Evolutionary conservation across 2,329 filamentous ascomycete species (phyloP).

Genomic region (Diplodia sapinea): DNA sequence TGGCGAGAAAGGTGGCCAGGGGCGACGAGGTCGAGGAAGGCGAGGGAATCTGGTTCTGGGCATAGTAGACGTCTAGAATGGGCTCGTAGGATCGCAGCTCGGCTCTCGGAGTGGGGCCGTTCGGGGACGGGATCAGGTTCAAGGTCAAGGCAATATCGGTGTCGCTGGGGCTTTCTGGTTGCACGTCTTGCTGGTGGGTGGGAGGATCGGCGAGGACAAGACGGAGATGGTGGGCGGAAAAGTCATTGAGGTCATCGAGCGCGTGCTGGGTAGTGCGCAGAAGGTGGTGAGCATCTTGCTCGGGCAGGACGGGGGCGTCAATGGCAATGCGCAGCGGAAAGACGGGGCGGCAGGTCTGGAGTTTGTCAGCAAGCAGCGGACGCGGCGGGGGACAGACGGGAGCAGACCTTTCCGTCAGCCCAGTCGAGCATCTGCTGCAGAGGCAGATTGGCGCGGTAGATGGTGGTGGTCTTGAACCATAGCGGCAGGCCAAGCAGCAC

Average conservation of each 20-base stretch:
- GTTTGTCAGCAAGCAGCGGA: constrained; percentile 31
- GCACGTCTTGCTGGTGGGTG: background rate
- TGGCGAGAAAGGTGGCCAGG: constrained; percentile 78
- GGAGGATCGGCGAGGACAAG: constrained; percentile 61
- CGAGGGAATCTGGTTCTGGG: constrained; percentile 70
- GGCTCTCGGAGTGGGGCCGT: constrained; percentile 59
- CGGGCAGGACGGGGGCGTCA: constrained; percentile 69
- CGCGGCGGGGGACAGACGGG: background rate
- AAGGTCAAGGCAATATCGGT: constrained; percentile 70
- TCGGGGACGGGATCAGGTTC: constrained; percentile 68
- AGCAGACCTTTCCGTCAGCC: constrained; percentile 81
- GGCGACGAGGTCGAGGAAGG: constrained; percentile 72
- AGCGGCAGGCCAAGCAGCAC: constrained; percentile 83
- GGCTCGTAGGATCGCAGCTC: constrained; percentile 72
- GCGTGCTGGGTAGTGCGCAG: constrained; percentile 82
- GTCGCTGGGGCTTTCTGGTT: constrained; percentile 40
- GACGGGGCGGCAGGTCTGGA: constrained; percentile 77
- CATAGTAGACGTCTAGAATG: constrained; percentile 78
- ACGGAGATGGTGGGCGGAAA: constrained; percentile 81
- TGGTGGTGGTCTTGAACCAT: constrained; percentile 95
- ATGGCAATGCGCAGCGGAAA: constrained; percentile 86
- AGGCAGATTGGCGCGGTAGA: constrained; percentile 84
- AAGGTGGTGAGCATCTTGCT: constrained; percentile 73
- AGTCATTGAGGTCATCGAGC: constrained; percentile 85
- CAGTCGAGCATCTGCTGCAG: constrained; percentile 86